phyloP scores from a whole-genome alignment of 352 stramenopile species.

The Phytophthora sojae region DNA sequence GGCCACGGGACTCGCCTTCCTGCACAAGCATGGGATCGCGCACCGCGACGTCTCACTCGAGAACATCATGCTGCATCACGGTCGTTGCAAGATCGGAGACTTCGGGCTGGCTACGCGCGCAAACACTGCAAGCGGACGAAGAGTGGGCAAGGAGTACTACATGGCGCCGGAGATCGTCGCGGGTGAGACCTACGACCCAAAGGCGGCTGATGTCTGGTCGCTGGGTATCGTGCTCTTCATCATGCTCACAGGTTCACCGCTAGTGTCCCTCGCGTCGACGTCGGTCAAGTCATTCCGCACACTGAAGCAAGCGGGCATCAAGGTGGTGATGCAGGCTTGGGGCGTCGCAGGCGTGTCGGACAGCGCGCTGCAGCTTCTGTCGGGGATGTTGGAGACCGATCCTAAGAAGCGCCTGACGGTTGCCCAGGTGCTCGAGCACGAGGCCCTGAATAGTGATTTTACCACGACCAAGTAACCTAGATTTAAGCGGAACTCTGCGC shows the following conservation, averaged over 20 bases:
- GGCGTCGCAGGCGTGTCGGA: slow-evolving; percentile 34
- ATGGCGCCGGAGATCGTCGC: slow-evolving; percentile 61
- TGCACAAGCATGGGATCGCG: slow-evolving; percentile 42
- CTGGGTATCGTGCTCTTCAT: slow-evolving; percentile 86
- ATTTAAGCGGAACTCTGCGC: not conserved
- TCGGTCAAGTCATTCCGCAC: slow-evolving; percentile 40
- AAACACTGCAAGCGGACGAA: slow-evolving; percentile 12
- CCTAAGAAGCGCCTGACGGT: slow-evolving; percentile 37
- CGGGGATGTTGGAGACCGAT: slow-evolving; percentile 38
- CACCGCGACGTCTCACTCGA: slow-evolving; percentile 56
- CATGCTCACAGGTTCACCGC: slow-evolving; percentile 65
- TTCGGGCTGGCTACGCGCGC: slow-evolving; percentile 51
- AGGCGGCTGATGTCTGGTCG: slow-evolving; percentile 81
- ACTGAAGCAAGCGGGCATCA: slow-evolving; percentile 38
- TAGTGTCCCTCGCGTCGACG: slow-evolving; percentile 42
- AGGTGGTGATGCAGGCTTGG: slow-evolving; percentile 39
- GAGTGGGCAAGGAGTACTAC: slow-evolving; percentile 63
- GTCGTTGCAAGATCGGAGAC: slow-evolving; percentile 54
- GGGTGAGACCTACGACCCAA: slow-evolving; percentile 48
- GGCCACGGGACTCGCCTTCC: slow-evolving; percentile 34
- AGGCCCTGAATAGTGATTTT: slow-evolving; percentile 12
- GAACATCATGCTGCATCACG: slow-evolving; percentile 50
- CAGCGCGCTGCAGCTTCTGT: slow-evolving; percentile 30
- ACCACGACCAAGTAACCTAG: not conserved
- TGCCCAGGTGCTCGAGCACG: slow-evolving; percentile 26